Percentiles rank a stretch among this genome's conserved stretches.
Conservation (phyloP, 2,329 filamentous ascomycete species). For the Endocalyx cinctus region DNA sequence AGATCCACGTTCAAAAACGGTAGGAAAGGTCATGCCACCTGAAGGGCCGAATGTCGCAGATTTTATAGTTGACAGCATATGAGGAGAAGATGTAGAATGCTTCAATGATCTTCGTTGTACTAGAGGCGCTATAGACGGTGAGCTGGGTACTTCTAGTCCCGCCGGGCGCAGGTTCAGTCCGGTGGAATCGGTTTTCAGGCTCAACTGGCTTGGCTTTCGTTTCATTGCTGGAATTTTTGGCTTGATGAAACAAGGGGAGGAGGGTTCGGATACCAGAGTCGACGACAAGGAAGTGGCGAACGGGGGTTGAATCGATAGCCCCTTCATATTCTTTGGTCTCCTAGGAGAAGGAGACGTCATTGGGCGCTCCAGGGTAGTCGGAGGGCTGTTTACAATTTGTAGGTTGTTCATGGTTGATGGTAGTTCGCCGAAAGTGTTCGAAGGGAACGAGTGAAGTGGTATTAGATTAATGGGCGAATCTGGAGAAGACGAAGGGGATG, state of each 20-base stretch:
- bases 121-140: conserved; percentile 53
- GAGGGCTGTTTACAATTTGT: conserved; percentile 36
- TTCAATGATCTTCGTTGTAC: conserved; percentile 59
- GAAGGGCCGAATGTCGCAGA: conserved; percentile 56
- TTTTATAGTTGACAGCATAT: conserved; percentile 57
- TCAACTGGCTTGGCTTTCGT: conserved; percentile 73
- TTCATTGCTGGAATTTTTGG: conserved; percentile 66
- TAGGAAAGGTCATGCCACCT: conserved; percentile 62
- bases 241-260: conserved; percentile 75
- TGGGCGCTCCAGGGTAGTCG: conserved; percentile 42
- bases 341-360: conserved; percentile 67
- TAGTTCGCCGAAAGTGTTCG: conserved; percentile 50
- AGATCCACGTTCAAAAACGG: conserved; percentile 55
- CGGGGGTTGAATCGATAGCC: conserved; percentile 70
- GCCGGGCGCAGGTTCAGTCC: conserved; percentile 46
- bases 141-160: conserved; percentile 50
- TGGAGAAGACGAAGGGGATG: conserved; percentile 86
- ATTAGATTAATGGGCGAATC: conserved; percentile 78
- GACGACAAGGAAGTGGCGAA: conserved; percentile 42
- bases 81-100: conserved; percentile 63
- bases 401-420: conserved; percentile 42
- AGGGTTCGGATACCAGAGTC: conserved; percentile 58
- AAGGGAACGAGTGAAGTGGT: conserved; percentile 64
- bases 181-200: conserved; percentile 66
- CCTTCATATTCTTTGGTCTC: conserved; percentile 78